Conservation (phyloP, 1,284 basidiomycete genomes). For the Lentinus polychrous region DNA sequence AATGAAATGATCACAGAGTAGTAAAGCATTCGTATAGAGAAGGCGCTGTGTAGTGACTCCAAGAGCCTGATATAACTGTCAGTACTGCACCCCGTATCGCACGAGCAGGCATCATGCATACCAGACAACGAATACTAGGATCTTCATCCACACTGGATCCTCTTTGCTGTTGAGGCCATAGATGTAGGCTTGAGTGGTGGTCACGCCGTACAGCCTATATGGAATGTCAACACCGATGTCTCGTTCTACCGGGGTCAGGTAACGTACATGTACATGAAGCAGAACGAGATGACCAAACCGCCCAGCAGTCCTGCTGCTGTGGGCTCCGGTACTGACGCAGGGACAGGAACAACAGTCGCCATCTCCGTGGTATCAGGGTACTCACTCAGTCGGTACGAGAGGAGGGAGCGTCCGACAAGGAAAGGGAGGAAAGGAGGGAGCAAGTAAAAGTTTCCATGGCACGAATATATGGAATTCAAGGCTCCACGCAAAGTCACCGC, state of each 20-base stretch:
- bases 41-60: slow-evolving; percentile 1
- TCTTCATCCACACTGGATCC: neutral
- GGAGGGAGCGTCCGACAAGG: no score
- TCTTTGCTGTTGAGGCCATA: neutral
- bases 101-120: neutral
- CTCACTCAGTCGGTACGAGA: no score
- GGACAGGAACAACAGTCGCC: no score
- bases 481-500: no score
- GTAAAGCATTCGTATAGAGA: neutral
- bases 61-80: neutral
- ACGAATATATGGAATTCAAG: no score
- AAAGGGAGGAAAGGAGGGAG: no score
- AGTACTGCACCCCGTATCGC: neutral
- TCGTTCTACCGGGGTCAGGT: neutral
- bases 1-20: neutral
- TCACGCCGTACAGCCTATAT: slow-evolving; percentile 3
- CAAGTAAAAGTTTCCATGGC: no score
- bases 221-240: neutral
- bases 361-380: no score
- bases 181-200: slow-evolving; percentile 2
- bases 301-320: slow-evolving; percentile 1
- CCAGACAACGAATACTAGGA: neutral
- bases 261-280: neutral
- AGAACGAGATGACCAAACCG: slow-evolving; percentile 1
- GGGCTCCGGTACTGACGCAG: neutral